Evolutionary conservation across 176 grass and related monocot species (phyloP), one percentile per base, ranked within the genome.

Genomic region (Oryza meridionalis): DNA sequence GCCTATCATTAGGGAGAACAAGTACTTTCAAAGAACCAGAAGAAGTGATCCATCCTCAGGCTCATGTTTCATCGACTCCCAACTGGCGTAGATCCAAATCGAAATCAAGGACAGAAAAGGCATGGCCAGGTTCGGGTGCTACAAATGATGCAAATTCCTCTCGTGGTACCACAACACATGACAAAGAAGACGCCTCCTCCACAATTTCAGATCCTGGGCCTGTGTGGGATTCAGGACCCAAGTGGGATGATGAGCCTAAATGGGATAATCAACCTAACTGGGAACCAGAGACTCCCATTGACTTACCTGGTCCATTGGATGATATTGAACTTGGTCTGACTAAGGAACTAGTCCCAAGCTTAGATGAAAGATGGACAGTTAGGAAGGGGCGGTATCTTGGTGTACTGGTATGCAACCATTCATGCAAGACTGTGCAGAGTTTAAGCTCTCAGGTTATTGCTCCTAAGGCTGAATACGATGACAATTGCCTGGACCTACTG

Each of bases 391-490:
- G 59, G 38, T 96, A 91, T 88, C 92, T 99, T 65, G 93, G 93
- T 91, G 90, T 99, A 40, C 82, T 99, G 86, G 91, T 99, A 77
- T 99, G 97, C 82, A 99, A 99, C 32, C 97, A 96, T 93, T 96
- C 97, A 68, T 99, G 97, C 86, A 96, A 83, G 85, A 99, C 97
- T 3, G 93, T 99, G 70, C 97, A 99, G 84, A 99, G 93, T 86
- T 85, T 99, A 85, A 99, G 93, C 79, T 99, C 97, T 31, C 97
- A 99, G 81, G 91, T 99, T 66, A 45, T 99, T 90, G 97, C 97
- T 43, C 97, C 97, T 29, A 99, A 89, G 76, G 97, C 97, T 76
- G 93, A 99, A 76, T 92, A 92, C 69, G 97, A 99, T 85, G 97
- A 99, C 73, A 87, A 92, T 75, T 88, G 89, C 86, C 80, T 99